Evolutionary conservation across 2,329 filamentous ascomycete species (phyloP).

Genomic region (Aspergillus sp.): DNA sequence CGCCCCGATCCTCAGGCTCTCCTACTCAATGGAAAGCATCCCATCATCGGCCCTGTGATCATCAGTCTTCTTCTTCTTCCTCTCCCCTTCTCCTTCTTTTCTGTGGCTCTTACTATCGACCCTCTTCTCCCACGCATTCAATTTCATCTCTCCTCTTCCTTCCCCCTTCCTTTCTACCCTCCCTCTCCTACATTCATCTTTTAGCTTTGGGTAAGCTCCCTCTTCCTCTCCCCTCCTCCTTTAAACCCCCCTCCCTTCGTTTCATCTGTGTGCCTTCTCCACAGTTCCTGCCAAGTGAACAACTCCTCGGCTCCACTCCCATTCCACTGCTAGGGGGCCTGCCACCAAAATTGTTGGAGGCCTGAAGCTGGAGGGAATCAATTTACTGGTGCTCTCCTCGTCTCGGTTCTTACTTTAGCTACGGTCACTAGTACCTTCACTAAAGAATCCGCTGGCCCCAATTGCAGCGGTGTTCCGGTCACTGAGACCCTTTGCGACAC

Average conservation of each 20-base stretch:
- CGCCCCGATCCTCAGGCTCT: conserved; percentile 9
- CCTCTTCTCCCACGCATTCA: background rate
- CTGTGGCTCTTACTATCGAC: conserved; percentile 6
- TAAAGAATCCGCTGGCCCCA: background rate
- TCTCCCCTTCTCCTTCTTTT: conserved; percentile 1
- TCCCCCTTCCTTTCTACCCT: background rate
- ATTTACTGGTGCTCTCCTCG: background rate
- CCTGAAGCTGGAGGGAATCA: background rate
- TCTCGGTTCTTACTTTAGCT: background rate
- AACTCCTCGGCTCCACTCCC: conserved; percentile 32
- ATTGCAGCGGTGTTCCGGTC: background rate
- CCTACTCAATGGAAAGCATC: background rate
- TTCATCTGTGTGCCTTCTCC: conserved; percentile 25
- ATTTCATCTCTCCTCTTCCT: background rate
- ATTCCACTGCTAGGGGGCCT: conserved; percentile 28
- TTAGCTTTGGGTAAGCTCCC: conserved; percentile 15
- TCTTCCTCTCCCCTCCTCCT: conserved; percentile 3
- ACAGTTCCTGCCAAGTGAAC: conserved; percentile 32
- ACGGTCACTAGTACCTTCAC: background rate
- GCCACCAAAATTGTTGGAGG: background rate
- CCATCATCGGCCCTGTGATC: background rate
- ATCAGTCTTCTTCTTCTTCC: conserved; percentile 5
- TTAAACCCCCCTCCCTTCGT: conserved; percentile 16
- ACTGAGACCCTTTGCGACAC: conserved; percentile 6
- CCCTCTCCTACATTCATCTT: conserved; percentile 5